Evolutionary conservation across 2,329 filamentous ascomycete species (phyloP).

Genomic region (Fusarium graminum): DNA sequence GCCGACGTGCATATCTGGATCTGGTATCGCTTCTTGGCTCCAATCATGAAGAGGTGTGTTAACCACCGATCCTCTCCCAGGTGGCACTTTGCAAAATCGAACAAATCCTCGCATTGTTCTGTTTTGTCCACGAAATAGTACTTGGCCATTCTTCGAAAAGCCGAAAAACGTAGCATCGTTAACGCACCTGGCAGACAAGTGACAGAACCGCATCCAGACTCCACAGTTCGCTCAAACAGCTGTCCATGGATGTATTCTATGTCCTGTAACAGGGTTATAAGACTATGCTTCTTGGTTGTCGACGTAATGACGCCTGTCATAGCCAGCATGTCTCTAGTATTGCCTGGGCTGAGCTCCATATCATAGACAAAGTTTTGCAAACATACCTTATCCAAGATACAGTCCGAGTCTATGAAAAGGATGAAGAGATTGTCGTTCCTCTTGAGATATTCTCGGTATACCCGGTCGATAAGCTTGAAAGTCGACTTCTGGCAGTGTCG

Average conservation of each 20-base stretch:
- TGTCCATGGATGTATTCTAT: constrained; percentile 99
- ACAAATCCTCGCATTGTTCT: constrained; percentile 93
- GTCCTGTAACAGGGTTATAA: constrained; percentile 94
- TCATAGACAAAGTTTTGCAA: constrained; percentile 98
- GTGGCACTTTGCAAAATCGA: constrained; percentile 96
- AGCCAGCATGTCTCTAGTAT: constrained; percentile 91
- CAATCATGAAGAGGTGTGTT: constrained; percentile 99
- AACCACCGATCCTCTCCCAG: constrained; percentile 96
- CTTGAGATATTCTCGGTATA: constrained; percentile 88
- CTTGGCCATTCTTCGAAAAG: constrained; percentile 95
- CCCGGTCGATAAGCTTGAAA: constrained; percentile 91
- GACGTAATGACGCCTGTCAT: constrained; percentile 99
- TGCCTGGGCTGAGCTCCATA: constrained; percentile 96
- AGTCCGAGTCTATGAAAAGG: constrained; percentile 97
- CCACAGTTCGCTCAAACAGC: constrained; percentile 93
- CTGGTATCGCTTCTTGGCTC: constrained; percentile 90
- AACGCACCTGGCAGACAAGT: constrained; percentile 96
- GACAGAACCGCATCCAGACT: constrained; percentile 93
- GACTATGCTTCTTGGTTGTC: constrained; percentile 86
- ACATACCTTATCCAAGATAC: constrained; percentile 90
- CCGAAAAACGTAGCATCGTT: constrained; percentile 95
- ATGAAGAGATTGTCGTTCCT: constrained; percentile 94
- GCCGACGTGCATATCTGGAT: constrained; percentile 98
- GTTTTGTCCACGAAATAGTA: constrained; percentile 99
- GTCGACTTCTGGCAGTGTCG: constrained; percentile 93